Evolutionary conservation across 495 filamentous ascomycete genomes (phyloP), one percentile per base, ranked within the genome.

Genomic region (Cercophora sp.): DNA sequence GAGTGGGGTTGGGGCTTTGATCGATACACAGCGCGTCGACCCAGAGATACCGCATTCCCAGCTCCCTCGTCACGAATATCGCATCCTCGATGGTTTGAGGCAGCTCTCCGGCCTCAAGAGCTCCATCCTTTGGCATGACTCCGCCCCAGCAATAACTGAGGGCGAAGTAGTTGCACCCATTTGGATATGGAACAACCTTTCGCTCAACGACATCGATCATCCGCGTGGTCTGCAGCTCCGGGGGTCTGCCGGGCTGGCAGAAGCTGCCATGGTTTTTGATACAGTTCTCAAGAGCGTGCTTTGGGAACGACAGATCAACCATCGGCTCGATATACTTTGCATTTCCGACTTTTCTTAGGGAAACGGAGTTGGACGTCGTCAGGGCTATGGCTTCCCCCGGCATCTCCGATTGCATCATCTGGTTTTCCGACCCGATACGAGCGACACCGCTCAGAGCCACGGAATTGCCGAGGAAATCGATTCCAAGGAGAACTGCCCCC

Each of bases 41-140:
- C 61, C 56, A 63, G 25, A 63, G 51, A 52, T 64, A 64, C 4
- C 36, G 31, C 8, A 19, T 23, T 0, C 54, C 54, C 6, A 65
- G 29, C 3, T 9, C 40, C 10, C 23, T 51, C 1, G 60, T 57
- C 13, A 63, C 59, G 3, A 34, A 34, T 0, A 63, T 62, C 2
- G 57, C 52, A 27, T 62, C 62, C 42, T 62, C 56, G 26, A 63
- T 56, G 6, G 60, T 65, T 18, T 48, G 47, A 11, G 63, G 60
- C 20, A 64, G 55, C 9, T 54, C 48, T 13, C 16, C 9, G 3
- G 16, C 34, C 16, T 60, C 62, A 1, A 63, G 15, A 4, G 54
- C 57, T 2, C 42, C 54, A 0, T 18, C 4, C 13, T 40, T 47
- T 4, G 54, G 32, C 26, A 56, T 62, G 22, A 65, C 18, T 0